A percentile compares a stretch with the other conserved stretches of the same genome.
Conservation (phyloP, 805 yeast genomes). For the Metschnikowia matae region DNA sequence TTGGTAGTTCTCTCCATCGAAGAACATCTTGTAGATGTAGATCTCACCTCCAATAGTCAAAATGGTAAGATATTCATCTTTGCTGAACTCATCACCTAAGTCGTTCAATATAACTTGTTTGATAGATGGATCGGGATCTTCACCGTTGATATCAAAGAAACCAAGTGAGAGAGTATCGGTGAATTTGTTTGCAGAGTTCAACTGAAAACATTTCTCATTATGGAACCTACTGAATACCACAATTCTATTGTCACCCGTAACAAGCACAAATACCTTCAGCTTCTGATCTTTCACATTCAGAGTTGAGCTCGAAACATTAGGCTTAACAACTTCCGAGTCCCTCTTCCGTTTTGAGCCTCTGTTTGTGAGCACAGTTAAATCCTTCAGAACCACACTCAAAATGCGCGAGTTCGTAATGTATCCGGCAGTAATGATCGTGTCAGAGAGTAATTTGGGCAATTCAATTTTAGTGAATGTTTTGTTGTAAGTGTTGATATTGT, state of each 20-base stretch:
- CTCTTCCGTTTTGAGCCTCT: slow-evolving; percentile 31
- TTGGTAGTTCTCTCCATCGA: slow-evolving; percentile 41
- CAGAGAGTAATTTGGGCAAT: slow-evolving; percentile 38
- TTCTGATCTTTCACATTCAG: slow-evolving; percentile 17
- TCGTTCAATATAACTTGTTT: slow-evolving; percentile 62
- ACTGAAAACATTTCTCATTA: slow-evolving; percentile 50
- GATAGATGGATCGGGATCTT: slow-evolving; percentile 67
- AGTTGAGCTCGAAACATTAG: neutral
- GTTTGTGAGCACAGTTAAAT: slow-evolving; percentile 22
- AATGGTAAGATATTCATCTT: slow-evolving; percentile 63
- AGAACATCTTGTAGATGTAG: slow-evolving; percentile 56
- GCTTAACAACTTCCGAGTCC: slow-evolving; percentile 9
- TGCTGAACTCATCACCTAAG: slow-evolving; percentile 53
- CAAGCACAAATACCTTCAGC: slow-evolving; percentile 53
- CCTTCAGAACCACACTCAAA: slow-evolving; percentile 38
- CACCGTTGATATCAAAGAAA: slow-evolving; percentile 47
- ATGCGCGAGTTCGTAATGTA: slow-evolving; percentile 53
- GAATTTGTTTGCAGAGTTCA: slow-evolving; percentile 46
- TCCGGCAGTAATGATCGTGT: slow-evolving; percentile 64
- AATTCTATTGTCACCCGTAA: slow-evolving; percentile 73
- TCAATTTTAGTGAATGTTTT: slow-evolving; percentile 31
- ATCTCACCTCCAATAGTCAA: slow-evolving; percentile 82
- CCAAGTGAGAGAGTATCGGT: slow-evolving; percentile 41
- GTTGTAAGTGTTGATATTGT: slow-evolving; percentile 37
- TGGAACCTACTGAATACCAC: slow-evolving; percentile 58